These are phyloP conservation scores for Nakazawaea anatomiae DNA, from an alignment of 805 yeast species.

Conservation along the genomic window DNA sequence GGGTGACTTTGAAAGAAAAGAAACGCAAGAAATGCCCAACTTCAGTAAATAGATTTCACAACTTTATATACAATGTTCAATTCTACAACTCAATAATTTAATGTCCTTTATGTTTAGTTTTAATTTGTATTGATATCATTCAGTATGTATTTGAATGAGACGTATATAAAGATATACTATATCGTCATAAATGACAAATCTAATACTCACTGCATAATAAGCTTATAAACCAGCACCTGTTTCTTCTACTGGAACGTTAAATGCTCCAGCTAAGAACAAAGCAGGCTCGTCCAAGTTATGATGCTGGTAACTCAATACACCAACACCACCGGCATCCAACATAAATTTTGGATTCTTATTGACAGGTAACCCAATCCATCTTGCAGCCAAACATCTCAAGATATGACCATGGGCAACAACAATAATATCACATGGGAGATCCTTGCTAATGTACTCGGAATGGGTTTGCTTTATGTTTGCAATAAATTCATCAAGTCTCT, in stretches of 20 bases:
- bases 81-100: no score
- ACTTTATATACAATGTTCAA: no score
- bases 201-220: not conserved
- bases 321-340: conserved; percentile 93
- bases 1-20: no score
- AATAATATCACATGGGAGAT: conserved; percentile 62
- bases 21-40: no score
- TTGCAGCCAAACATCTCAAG: conserved; percentile 78
- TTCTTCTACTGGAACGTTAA: conserved; percentile 64
- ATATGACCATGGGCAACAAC: conserved; percentile 94
- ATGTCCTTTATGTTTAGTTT: no score
- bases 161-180: no score
- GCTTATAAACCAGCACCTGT: conserved; percentile 27
- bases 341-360: conserved; percentile 69
- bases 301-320: conserved; percentile 88
- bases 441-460: conserved; percentile 39
- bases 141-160: no score
- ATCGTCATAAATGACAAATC: no score
- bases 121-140: no score
- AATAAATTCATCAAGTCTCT: conserved; percentile 68
- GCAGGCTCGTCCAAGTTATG: conserved; percentile 84
- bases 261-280: conserved; percentile 76
- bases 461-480: conserved; percentile 59
- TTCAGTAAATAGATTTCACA: no score
- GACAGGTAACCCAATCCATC: conserved; percentile 72